Conservation (phyloP, 2,329 filamentous ascomycete species). For the Paecilomyces sp. region DNA sequence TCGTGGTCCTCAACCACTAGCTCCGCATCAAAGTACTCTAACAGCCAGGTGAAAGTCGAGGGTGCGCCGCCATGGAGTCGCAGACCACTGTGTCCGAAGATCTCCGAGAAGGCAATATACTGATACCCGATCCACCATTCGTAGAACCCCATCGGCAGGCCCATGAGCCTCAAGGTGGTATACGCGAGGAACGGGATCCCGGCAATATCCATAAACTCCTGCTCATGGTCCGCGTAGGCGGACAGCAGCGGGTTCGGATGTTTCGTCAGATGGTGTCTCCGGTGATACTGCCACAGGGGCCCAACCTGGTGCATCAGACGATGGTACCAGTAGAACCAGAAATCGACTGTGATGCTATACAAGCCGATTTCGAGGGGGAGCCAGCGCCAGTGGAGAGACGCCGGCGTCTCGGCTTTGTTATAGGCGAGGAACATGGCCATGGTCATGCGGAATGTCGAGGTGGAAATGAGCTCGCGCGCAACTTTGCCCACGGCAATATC, state of each 20-base stretch:
- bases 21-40: constrained; percentile 24
- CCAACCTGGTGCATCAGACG: constrained; percentile 31
- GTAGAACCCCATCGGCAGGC: constrained; percentile 36
- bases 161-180: constrained; percentile 22
- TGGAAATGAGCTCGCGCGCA: constrained; percentile 19
- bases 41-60: constrained; percentile 21
- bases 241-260: constrained; percentile 33
- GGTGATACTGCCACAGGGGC: constrained; percentile 32
- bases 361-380: constrained; percentile 28
- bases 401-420: constrained; percentile 9
- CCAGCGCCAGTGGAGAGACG: constrained; percentile 21
- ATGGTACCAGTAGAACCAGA: constrained; percentile 39
- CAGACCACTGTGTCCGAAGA: constrained; percentile 33
- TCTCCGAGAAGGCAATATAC: constrained; percentile 35
- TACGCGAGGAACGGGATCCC: constrained; percentile 30
- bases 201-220: constrained; percentile 34
- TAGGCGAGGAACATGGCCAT: constrained; percentile 22
- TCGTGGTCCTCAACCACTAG: constrained; percentile 34
- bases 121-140: constrained; percentile 39
- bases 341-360: constrained; percentile 34
- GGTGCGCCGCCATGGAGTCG: constrained; percentile 27
- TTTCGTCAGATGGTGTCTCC: constrained; percentile 36
- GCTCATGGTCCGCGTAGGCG: constrained; percentile 31
- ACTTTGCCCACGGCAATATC: constrained; percentile 28
- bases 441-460: constrained; percentile 19